phyloP scores from a whole-genome alignment of 2,329 filamentous ascomycete genomes.

The Alternaria burnsii region DNA sequence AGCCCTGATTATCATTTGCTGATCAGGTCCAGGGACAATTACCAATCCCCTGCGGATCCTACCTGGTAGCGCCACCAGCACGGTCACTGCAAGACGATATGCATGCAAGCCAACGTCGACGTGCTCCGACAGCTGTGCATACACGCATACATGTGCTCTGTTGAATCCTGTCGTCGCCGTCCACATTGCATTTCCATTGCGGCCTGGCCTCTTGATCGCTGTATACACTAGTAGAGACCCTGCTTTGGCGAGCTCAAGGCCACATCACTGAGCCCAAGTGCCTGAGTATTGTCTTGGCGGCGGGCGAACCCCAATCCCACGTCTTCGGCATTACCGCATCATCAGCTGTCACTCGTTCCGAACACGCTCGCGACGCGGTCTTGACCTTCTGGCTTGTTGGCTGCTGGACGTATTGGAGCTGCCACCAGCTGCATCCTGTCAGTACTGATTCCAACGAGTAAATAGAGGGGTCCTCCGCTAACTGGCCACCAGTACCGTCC shows the following conservation, averaged over 20 bases:
- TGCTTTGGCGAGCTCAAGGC: slow-evolving; percentile 39
- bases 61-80: slow-evolving; percentile 40
- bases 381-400: slow-evolving; percentile 20
- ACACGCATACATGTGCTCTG: not conserved
- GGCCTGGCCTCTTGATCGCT: slow-evolving; percentile 1
- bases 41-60: slow-evolving; percentile 45
- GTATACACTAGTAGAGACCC: slow-evolving; percentile 25
- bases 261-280: slow-evolving; percentile 45
- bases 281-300: slow-evolving; percentile 41
- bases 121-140: slow-evolving; percentile 30
- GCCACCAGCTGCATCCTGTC: slow-evolving; percentile 30
- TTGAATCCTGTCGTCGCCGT: not conserved
- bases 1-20: slow-evolving; percentile 10
- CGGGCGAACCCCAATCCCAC: slow-evolving; percentile 44
- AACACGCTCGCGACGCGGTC: slow-evolving; percentile 13
- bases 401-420: slow-evolving; percentile 15
- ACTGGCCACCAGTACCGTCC: slow-evolving; percentile 42
- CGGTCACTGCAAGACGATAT: slow-evolving; percentile 38
- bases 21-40: slow-evolving; percentile 33
- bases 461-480: slow-evolving; percentile 47
- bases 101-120: slow-evolving; percentile 45
- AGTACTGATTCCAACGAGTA: slow-evolving; percentile 31
- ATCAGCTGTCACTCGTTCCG: slow-evolving; percentile 24
- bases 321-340: slow-evolving; percentile 36
- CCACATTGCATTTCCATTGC: not conserved